Percentiles rank a stretch among this genome's conserved stretches.
These are phyloP conservation scores for Trichoderma atrobrunneum DNA, from an alignment of 2,329 filamentous ascomycete species.

Conservation along the genomic window DNA sequence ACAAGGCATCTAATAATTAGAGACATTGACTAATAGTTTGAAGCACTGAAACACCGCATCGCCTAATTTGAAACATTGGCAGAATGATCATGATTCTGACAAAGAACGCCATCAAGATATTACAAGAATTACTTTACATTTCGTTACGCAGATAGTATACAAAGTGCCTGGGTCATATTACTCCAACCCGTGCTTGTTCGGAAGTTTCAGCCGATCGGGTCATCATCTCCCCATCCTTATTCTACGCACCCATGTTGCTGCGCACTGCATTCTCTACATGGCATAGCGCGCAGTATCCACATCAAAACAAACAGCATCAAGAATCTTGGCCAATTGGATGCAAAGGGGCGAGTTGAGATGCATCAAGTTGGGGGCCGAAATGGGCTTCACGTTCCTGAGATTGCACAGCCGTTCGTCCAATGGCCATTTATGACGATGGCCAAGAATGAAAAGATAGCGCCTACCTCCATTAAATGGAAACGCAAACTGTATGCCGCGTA, in stretches of 20 bases:
- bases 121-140: neutral
- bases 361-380: neutral
- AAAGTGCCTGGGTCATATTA: neutral
- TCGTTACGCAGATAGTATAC: neutral
- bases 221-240: neutral
- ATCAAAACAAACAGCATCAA: neutral
- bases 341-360: neutral
- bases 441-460: neutral
- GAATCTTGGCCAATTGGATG: neutral
- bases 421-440: neutral
- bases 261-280: constrained; percentile 13
- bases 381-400: neutral
- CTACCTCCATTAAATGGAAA: neutral
- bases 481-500: neutral
- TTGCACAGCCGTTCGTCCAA: neutral
- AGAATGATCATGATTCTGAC: neutral
- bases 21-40: neutral
- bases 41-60: neutral
- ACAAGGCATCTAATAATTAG: neutral
- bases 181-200: neutral
- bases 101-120: neutral
- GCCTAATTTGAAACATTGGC: neutral
- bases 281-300: constrained; percentile 5
- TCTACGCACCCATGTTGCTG: neutral
- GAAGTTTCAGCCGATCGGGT: neutral